phyloP scores from a whole-genome alignment of 306 rosid genomes.

The Quercus dentata region DNA sequence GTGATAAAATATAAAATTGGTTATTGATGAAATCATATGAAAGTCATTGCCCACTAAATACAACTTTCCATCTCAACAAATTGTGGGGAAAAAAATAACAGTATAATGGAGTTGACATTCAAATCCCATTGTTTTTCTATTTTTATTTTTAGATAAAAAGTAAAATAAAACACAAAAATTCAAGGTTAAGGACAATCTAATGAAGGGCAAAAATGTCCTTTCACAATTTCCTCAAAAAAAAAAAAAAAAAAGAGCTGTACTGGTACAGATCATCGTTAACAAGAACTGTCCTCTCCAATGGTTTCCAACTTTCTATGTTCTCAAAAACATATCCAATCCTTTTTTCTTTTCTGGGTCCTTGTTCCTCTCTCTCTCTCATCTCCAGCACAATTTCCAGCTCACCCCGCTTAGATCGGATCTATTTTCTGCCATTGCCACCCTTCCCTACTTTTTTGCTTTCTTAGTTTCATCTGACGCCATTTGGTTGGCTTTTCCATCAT shows the following conservation, averaged over 20 bases:
- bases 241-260: neutral
- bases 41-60: too few species aligned
- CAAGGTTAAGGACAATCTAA: neutral
- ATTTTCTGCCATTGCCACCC: conserved; percentile 39
- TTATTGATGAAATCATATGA: too few species aligned
- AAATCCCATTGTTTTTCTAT: too few species aligned
- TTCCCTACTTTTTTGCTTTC: conserved; percentile 18
- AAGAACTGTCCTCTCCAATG: too few species aligned
- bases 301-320: conserved; percentile 1
- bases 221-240: neutral
- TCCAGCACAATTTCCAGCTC: conserved; percentile 47
- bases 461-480: conserved; percentile 43
- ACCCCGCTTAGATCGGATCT: conserved; percentile 78
- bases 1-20: too few species aligned
- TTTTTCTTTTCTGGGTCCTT: neutral
- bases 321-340: neutral
- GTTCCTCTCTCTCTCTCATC: conserved; percentile 11
- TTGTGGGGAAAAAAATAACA: too few species aligned
- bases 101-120: too few species aligned
- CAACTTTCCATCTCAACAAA: too few species aligned
- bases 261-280: neutral
- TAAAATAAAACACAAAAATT: neutral
- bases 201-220: conserved; percentile 23
- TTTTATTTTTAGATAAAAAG: too few species aligned
- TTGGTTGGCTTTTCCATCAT: conserved; percentile 33